Evolutionary conservation across 495 filamentous ascomycete genomes (phyloP), one percentile per base, ranked within the genome.

Genomic region (Xylaria nigripes): DNA sequence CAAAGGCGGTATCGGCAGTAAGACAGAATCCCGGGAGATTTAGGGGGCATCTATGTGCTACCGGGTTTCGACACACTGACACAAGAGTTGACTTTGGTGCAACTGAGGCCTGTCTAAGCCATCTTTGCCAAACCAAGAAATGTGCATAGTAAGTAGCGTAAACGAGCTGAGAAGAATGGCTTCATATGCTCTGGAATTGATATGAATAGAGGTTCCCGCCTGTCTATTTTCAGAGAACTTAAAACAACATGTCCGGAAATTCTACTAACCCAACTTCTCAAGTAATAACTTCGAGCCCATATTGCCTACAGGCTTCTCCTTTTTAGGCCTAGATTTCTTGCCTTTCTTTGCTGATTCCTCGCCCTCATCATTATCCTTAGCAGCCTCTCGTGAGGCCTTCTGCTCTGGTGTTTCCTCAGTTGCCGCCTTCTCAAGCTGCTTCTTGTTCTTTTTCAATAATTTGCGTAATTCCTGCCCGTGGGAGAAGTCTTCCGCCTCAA

Each of bases 401-500:
- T 69, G 69, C 45, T 68, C 68, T 0, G 59, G 50, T 1, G 67
- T 72, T 43, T 73, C 74, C 16, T 75, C 72, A 4, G 55, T 70
- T 6, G 76, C 75, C 2, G 77, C 76, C 56, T 74, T 77, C 50
- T 75, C 56, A 21, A 80, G 65, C 19, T 58, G 56, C 55, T 77
- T 76, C 64, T 76, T 79, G 22, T 75, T 70, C 65, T 82, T 79
- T 67, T 80, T 82, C 54, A 95, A 70, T 3, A 70, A 76, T 63
- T 83, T 78, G 54, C 84, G 60, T 29, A 95, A 68, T 50, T 86
- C 84, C 15, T 71, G 72, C 66, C 80, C 81, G 59, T 81, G 73
- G 21, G 75, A 72, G 61, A 95, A 96, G 46, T 86, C 86, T 3
- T 85, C 80, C 2, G 86, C 81, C 70, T 97, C 94, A 13, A 90